Conservation (phyloP, 257 asterid species). For the Eucommia ulmoides region DNA sequence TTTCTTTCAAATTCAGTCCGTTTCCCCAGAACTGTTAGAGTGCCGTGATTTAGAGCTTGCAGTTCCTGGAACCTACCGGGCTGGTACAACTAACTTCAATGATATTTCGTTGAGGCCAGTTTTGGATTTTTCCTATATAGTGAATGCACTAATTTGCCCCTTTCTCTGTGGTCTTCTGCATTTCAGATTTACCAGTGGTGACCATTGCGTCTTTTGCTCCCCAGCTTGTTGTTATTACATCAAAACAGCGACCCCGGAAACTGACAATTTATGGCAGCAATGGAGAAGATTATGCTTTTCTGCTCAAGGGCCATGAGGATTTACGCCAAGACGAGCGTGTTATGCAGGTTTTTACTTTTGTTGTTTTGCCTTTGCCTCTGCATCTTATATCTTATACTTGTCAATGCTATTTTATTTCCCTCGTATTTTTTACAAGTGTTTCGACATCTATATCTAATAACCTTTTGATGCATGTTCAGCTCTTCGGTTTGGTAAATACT, state of each 20-base stretch:
- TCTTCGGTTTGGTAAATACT: slow-evolving; percentile 92
- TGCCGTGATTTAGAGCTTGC: slow-evolving; percentile 90
- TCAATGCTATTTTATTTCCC: background rate
- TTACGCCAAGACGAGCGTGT: slow-evolving; percentile 99
- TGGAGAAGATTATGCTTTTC: slow-evolving; percentile 91
- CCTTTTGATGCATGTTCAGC: slow-evolving; percentile 30
- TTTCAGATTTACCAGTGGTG: slow-evolving; percentile 79
- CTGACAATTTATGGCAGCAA: slow-evolving; percentile 93
- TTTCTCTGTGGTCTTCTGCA: no score
- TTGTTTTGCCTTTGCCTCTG: background rate
- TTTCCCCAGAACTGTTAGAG: slow-evolving; percentile 83
- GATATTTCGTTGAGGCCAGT: no score
- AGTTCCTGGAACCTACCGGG: slow-evolving; percentile 96
- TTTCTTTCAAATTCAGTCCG: slow-evolving; percentile 50
- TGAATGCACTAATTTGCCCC: no score
- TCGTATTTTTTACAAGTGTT: background rate
- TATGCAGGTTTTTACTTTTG: slow-evolving; percentile 65
- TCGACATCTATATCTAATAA: background rate
- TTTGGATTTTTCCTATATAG: no score
- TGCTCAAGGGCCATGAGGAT: slow-evolving; percentile 97
- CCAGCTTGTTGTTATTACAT: slow-evolving; percentile 94
- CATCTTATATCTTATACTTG: background rate
- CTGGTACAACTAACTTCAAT: slow-evolving; percentile 33
- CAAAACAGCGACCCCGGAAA: slow-evolving; percentile 97
- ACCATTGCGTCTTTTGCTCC: slow-evolving; percentile 89